Evolutionary conservation across 129 eudicot genomes (phyloP).

Genomic region (Artemisia tridentata): DNA sequence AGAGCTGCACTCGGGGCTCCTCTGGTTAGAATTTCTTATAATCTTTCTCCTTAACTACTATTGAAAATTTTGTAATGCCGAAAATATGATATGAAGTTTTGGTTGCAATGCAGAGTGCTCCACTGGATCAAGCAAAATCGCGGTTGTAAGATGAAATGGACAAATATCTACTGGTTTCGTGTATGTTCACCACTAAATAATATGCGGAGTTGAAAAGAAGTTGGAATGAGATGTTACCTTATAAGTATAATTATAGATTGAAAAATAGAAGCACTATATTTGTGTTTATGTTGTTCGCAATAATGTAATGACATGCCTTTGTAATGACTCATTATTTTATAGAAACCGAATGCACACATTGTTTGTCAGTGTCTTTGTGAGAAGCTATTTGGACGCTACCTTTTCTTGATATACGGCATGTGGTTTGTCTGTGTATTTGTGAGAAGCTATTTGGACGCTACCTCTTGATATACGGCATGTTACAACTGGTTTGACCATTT

Average conservation of each 20-base stretch:
- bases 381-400: neutral
- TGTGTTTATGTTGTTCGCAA: conserved; percentile 16
- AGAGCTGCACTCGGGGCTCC: conserved; percentile 79
- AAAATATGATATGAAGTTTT: conserved; percentile 3
- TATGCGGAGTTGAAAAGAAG: neutral
- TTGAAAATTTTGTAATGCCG: no score
- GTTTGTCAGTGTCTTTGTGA: neutral
- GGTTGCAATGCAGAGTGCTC: conserved; percentile 47
- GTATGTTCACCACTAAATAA: neutral
- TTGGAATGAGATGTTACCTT: neutral
- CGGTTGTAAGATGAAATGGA: conserved; percentile 45
- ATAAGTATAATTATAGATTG: neutral
- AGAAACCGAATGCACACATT: neutral
- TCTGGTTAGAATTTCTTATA: conserved; percentile 51
- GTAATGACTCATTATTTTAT: conserved; percentile 1
- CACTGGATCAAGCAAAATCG: conserved; percentile 44
- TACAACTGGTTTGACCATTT: no score
- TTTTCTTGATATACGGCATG: no score
- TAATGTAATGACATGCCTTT: neutral
- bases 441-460: no score
- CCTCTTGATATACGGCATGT: no score
- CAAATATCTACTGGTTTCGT: neutral
- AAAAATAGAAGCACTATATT: no score
- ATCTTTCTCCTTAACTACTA: neutral
- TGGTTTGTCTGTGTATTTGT: no score